Evolutionary conservation across 495 filamentous ascomycete genomes (phyloP).

Genomic region (Penicillium fimorum): DNA sequence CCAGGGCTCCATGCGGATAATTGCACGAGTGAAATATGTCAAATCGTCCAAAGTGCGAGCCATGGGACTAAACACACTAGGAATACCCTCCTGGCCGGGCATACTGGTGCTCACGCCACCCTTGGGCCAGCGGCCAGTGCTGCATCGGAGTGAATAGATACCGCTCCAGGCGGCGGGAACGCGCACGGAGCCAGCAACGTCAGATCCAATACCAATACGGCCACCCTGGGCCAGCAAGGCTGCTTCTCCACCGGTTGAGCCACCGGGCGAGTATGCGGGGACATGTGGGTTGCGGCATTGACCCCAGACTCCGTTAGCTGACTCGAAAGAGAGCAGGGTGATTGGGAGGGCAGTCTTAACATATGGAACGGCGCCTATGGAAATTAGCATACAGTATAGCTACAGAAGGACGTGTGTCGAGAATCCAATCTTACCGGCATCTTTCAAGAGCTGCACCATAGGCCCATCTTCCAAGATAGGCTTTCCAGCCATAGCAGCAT

Average conservation of each 20-base stretch:
- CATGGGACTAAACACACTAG: conserved; percentile 92
- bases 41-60: conserved; percentile 82
- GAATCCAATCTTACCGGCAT: conserved; percentile 58
- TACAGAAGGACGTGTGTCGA: background rate
- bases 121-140: conserved; percentile 95
- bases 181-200: conserved; percentile 90
- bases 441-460: conserved; percentile 75
- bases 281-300: conserved; percentile 82
- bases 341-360: conserved; percentile 95
- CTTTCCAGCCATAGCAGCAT: conserved; percentile 69
- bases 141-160: conserved; percentile 86
- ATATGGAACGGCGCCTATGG: conserved; percentile 80
- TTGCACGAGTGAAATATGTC: conserved; percentile 74
- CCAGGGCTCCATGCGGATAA: conserved; percentile 88
- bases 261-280: conserved; percentile 80
- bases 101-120: conserved; percentile 82
- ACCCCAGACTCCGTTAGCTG: conserved; percentile 87
- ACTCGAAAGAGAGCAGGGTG: conserved; percentile 89
- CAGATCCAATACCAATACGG: conserved; percentile 91
- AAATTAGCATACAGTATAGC: background rate
- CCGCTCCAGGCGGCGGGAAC: conserved; percentile 88
- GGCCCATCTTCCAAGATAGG: conserved; percentile 65
- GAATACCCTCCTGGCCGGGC: conserved; percentile 90
- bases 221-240: conserved; percentile 83
- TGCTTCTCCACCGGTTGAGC: conserved; percentile 85